Base-by-base conservation (phyloP, 2,329 filamentous ascomycete species). In the Trichoderma polysporum region DNA sequence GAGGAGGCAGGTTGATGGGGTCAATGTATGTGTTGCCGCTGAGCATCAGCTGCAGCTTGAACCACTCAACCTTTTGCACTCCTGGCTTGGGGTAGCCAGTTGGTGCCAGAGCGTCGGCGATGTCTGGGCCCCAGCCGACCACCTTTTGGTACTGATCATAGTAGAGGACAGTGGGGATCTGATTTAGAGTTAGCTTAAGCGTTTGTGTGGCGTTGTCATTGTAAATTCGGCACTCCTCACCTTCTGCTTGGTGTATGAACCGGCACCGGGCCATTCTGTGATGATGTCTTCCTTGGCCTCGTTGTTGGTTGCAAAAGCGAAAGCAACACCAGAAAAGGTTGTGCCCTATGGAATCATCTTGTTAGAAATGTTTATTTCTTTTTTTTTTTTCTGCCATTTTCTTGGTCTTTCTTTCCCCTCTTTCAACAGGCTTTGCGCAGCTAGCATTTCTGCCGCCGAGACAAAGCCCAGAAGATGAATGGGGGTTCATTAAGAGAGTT, bases 141-240 rank as follows among this genome's bases (percentile, higher is more conserved):
- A 99, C 95, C 80, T 98, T 97, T 77, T 99, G 95, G 79, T 97
- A 97, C 81, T 98, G 94, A 77, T 99, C 95, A 78, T 99, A 99
- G 84, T 99, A 99, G 69, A 99, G 87, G n/a, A 99, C 95, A 15
- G 95, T 98, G 17, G 95, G 95, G 73, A 99, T 98, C 95, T 97
- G 45, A 75, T 10, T 29, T n/a, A 65, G 70, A 17, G 22, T 66
- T 58, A 61, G 66, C 15, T 47, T 25, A 7, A 33, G 12, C 17
- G 9, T 39, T 49, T 27, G 25, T 33, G 19, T 56, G 45, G 9
- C 27, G 13, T 33, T 7, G 27, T 25, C 4, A 53, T 35, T 9
- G 22, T 47, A 4, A 25, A 7, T 4, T 27, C 25, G 8, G 22
- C 13, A 15, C 27, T 56, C n/a, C 60, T 52, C 45, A 97, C 94